Evolutionary conservation across 2,329 filamentous ascomycete genomes (phyloP).

Genomic region (Dothistroma pini): DNA sequence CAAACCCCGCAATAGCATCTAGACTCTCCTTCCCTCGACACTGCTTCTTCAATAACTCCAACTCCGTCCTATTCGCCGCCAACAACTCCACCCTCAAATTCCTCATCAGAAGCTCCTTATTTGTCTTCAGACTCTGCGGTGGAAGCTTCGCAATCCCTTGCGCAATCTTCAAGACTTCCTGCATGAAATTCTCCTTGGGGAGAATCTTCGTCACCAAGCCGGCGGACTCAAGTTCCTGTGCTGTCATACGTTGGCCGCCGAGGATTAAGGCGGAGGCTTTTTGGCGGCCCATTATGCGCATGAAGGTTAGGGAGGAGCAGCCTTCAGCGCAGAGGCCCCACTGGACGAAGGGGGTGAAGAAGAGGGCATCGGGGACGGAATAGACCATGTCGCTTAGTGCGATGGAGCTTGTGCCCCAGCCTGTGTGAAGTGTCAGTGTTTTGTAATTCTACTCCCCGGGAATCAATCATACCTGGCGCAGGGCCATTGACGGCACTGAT

Average conservation of each 20-base stretch:
- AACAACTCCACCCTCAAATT: conserved; percentile 19
- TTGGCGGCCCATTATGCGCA: conserved; percentile 22
- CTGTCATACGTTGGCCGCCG: conserved; percentile 18
- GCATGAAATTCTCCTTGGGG: conserved; percentile 16
- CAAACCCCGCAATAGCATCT: conserved; percentile 21
- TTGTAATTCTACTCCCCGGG: not conserved
- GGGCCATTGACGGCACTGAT: conserved; percentile 25
- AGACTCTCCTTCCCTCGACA: conserved; percentile 19
- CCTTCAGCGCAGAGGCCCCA: conserved; percentile 27
- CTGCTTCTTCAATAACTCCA: conserved; percentile 19
- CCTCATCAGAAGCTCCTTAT: conserved; percentile 22
- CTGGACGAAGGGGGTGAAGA: conserved; percentile 28
- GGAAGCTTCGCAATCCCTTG: conserved; percentile 22
- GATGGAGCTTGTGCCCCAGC: conserved; percentile 18
- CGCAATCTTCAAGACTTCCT: conserved; percentile 21
- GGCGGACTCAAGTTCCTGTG: conserved; percentile 18
- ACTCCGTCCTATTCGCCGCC: conserved; percentile 20
- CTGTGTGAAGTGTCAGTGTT: conserved; percentile 3
- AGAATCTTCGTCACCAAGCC: conserved; percentile 23
- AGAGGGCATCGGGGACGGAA: conserved; percentile 18
- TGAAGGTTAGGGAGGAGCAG: conserved; percentile 20
- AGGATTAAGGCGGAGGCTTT: conserved; percentile 24
- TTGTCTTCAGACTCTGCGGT: conserved; percentile 18
- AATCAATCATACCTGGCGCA: conserved; percentile 16
- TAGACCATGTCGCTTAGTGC: conserved; percentile 26